Percentiles rank a stretch among this genome's conserved stretches.
phyloP scores from a whole-genome alignment of 2,329 filamentous ascomycete genomes.

The Sordariomycetes sp. region DNA sequence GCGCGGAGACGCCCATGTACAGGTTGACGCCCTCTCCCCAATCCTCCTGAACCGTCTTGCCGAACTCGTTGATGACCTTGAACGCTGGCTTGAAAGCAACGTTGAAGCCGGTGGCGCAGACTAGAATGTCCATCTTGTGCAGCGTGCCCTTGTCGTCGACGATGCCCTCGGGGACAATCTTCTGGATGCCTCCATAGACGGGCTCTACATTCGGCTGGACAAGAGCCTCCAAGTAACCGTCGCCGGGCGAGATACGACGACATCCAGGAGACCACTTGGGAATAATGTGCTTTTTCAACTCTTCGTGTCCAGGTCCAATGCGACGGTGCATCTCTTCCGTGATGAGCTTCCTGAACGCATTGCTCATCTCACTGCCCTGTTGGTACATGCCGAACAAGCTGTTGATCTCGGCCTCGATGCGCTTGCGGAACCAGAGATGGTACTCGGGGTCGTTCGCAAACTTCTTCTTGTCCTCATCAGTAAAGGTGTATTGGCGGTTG shows the following conservation, averaged over 20 bases:
- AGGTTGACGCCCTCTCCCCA: conserved; percentile 33
- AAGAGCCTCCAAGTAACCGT: conserved; percentile 31
- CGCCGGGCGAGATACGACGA: conserved; percentile 29
- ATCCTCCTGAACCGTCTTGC: conserved; percentile 29
- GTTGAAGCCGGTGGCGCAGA: conserved; percentile 31
- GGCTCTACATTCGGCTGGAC: conserved; percentile 32
- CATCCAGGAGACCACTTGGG: conserved; percentile 34
- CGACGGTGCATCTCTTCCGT: conserved; percentile 31
- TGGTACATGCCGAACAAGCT: conserved; percentile 30
- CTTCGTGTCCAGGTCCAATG: conserved; percentile 28
- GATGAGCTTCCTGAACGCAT: conserved; percentile 27
- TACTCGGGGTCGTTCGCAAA: conserved; percentile 29
- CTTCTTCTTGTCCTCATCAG: conserved; percentile 24
- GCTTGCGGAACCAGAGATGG: conserved; percentile 29
- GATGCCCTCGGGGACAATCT: conserved; percentile 21
- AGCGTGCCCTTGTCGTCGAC: conserved; percentile 16
- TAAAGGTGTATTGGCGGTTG: conserved; percentile 29
- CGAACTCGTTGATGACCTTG: conserved; percentile 22
- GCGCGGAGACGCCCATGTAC: conserved; percentile 34
- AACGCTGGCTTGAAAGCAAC: conserved; percentile 31
- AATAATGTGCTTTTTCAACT: conserved; percentile 28
- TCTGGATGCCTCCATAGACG: conserved; percentile 25
- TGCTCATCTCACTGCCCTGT: conserved; percentile 26
- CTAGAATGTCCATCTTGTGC: conserved; percentile 20
- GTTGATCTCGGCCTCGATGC: conserved; percentile 32